Evolutionary conservation across 768 basidiomycete species (phyloP).

Genomic region (Agrocybe praecox): DNA sequence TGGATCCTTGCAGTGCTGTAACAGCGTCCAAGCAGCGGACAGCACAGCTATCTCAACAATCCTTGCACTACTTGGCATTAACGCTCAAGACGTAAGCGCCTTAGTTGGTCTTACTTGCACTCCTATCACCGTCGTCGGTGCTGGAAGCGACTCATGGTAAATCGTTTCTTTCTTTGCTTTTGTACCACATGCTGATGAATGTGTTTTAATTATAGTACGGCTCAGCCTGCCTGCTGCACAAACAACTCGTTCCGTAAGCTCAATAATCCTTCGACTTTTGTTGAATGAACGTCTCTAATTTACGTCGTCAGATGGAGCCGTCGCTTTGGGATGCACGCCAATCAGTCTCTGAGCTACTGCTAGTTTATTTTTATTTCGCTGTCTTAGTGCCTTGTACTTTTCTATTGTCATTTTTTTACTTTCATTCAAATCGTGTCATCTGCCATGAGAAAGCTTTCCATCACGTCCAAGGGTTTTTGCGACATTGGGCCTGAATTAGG

Average conservation of each 20-base stretch:
- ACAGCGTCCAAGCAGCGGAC: neutral
- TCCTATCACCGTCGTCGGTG: neutral
- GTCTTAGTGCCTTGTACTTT: neutral
- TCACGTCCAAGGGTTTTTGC: too few relatives aligned
- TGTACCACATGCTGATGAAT: neutral
- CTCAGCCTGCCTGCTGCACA: neutral
- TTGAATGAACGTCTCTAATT: too few relatives aligned
- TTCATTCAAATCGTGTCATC: neutral
- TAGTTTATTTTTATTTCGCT: neutral
- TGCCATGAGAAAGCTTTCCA: too few relatives aligned
- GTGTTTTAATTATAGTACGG: neutral
- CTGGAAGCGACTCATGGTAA: neutral
- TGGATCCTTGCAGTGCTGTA: neutral
- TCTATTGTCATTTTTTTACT: neutral
- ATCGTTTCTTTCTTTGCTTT: neutral
- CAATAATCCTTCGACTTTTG: neutral
- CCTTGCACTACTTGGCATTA: neutral
- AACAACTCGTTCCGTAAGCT: neutral
- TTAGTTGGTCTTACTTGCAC: neutral
- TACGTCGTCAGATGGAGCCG: neutral
- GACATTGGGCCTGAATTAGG: too few relatives aligned
- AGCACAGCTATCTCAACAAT: neutral
- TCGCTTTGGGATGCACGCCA: neutral
- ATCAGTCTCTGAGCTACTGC: neutral
- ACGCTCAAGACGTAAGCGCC: neutral